Percentiles rank a stretch among this genome's conserved stretches.
phyloP scores from a whole-genome alignment of 805 yeast genomes.

The Candida quercuum region DNA sequence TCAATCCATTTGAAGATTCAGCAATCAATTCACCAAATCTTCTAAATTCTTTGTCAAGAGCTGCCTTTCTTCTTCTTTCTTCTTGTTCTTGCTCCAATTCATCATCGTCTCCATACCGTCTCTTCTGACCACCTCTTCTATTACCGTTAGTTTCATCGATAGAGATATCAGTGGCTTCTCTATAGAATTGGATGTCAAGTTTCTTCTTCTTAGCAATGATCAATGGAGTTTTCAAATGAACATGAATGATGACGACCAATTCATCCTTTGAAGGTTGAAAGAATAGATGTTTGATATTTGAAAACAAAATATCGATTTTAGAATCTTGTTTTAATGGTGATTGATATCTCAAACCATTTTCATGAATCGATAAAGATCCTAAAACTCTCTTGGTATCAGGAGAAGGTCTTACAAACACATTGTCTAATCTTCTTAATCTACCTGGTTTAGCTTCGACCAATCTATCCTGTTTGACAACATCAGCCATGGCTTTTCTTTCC shows the following conservation, averaged over 20 bases:
- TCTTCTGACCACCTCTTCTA: slow-evolving; percentile 62
- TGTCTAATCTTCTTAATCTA: slow-evolving; percentile 81
- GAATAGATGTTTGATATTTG: slow-evolving; percentile 87
- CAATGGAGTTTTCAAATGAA: slow-evolving; percentile 87
- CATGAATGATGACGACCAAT: slow-evolving; percentile 84
- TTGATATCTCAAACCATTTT: slow-evolving; percentile 92
- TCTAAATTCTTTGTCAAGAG: slow-evolving; percentile 88
- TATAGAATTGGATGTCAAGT: slow-evolving; percentile 89
- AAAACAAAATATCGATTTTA: slow-evolving; percentile 79
- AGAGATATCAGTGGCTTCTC: slow-evolving; percentile 94
- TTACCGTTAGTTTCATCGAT: slow-evolving; percentile 96
- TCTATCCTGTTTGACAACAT: slow-evolving; percentile 88
- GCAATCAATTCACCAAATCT: slow-evolving; percentile 86
- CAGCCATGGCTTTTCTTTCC: slow-evolving; percentile 88
- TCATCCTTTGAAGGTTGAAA: slow-evolving; percentile 97
- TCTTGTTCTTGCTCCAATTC: slow-evolving; percentile 98
- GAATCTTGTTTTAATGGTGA: slow-evolving; percentile 82
- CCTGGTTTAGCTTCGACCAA: slow-evolving; percentile 77
- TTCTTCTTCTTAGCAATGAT: slow-evolving; percentile 96
- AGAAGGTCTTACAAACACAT: slow-evolving; percentile 87
- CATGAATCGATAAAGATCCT: slow-evolving; percentile 86
- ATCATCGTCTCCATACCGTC: slow-evolving; percentile 96
- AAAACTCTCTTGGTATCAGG: slow-evolving; percentile 97
- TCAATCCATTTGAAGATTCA: slow-evolving; percentile 75
- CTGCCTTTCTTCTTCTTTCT: slow-evolving; percentile 87